Base-by-base conservation (phyloP, 163 green algal genomes). In the Volvox carteri region DNA sequence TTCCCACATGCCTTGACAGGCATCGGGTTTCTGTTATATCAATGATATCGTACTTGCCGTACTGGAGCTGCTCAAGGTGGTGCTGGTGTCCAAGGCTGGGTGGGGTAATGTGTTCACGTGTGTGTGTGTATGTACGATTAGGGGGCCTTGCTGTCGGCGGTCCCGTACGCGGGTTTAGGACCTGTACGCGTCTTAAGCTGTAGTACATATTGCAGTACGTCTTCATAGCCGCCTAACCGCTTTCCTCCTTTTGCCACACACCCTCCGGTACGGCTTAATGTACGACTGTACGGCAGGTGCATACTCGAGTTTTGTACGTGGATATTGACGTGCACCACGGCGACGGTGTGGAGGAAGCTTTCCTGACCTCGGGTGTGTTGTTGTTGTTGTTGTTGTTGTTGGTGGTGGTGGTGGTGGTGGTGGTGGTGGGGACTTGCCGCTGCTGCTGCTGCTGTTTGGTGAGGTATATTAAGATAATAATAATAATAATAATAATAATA, bases 21-120 rank as follows among this genome's bases (percentile, higher is more conserved):
- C 97, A 1, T 96, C 92, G 16, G 98, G 98, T 2, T 99, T 99
- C 91, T 99, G 98, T 93, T 99, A 99, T 92, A 95, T 99, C 76
- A 99, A 99, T 88, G 97, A 99, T 94, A 98, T 99, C 78, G 97
- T 99, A 62, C 91, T 99, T 78, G 95, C 93, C 50, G 98, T 99
- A 72, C 90, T 99, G 90, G 97, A 99, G 95, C 95, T 99, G 50
- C 94, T 99, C n/a, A 98, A 98, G 77, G 77, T 74, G 75, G n/a
- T 41, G 72, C 8, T 35, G 58, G 58, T n/a, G n/a, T n/a, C n/a
- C n/a, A n/a, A n/a, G n/a, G n/a, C n/a, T n/a, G 39, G 68, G 35
- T n/a, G 44, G 35, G 37, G 68, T n/a, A n/a, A n/a, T n/a, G n/a
- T n/a, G n/a, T n/a, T n/a, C n/a, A n/a, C n/a, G n/a, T n/a, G n/a